Evolutionary conservation across 768 basidiomycete species (phyloP), one percentile per base, ranked within the genome.

Genomic region (Lentinula edodes): DNA sequence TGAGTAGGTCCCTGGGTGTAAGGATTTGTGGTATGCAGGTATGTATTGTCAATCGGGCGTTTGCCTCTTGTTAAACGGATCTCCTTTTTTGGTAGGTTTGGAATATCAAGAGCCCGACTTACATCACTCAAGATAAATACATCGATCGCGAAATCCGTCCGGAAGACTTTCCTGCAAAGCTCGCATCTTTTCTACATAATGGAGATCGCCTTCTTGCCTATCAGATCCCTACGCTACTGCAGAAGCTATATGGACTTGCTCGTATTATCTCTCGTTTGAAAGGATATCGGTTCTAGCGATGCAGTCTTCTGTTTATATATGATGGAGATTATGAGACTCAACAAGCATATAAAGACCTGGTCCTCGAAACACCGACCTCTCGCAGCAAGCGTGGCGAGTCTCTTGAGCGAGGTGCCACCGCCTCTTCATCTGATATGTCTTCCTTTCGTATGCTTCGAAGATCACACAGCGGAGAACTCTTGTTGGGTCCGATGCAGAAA

Each of bases 11-110:
- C 13, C 75, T 98, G 50, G 97, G 97, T 3, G 92, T 96, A 18
- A 83, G 97, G 65, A 87, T 98, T 58, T 99, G 97, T 72, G 97
- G 97, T 5, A 98, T 98, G 95, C 97, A 99, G 88, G 96, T 95
- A 68, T 76, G 90, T 74, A 58, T 36, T 23, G 23, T 5, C 56
- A n/a, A 52, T n/a, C 39, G 16, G 51, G 18, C 43, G 28, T 28
- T 28, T 3, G 3, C 28, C 3, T 28, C 28, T 28, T 28, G 28
- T 28, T 3, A 28, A 28, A 28, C 28, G 28, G 28, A 23, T 23
- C 28, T 28, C 28, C 3, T 4, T 43, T 3, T 23, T 23, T 7
- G 28, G 50, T 51, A 98, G 96, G 93, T 98, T 18, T 99, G 95
- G 95, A 92, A 98, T 74, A 83, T 86, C 67, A 80, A 77, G 63